phyloP scores from a whole-genome alignment of 192 early-diverging fungal genomes.

The Podila epicladia region DNA sequence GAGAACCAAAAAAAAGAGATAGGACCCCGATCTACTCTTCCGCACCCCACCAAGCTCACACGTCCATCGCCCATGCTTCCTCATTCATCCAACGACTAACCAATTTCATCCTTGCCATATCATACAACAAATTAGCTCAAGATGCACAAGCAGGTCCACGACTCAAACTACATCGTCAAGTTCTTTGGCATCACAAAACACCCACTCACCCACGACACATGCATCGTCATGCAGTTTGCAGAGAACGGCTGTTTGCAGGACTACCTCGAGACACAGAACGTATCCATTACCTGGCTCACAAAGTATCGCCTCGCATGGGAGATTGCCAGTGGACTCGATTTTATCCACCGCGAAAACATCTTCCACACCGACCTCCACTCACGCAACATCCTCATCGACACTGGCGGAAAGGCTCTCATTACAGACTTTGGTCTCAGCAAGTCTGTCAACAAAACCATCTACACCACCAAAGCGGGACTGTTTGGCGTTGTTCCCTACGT shows the following conservation, averaged over 20 bases:
- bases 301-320: constrained; percentile 51
- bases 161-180: constrained; percentile 56
- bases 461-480: constrained; percentile 48
- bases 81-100: too few relatives aligned
- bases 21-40: too few relatives aligned
- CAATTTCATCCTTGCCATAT: not conserved
- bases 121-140: constrained; percentile 22
- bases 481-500: constrained; percentile 55
- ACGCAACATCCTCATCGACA: constrained; percentile 56
- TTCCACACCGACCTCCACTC: constrained; percentile 48
- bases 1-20: too few relatives aligned
- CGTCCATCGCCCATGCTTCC: too few relatives aligned
- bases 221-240: constrained; percentile 57
- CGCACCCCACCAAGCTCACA: too few relatives aligned
- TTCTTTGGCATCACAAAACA: constrained; percentile 55
- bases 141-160: constrained; percentile 55
- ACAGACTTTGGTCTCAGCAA: constrained; percentile 55
- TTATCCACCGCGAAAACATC: constrained; percentile 56
- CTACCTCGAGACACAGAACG: constrained; percentile 48
- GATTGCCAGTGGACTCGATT: constrained; percentile 50
- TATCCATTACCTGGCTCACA: constrained; percentile 47
- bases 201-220: constrained; percentile 50
- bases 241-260: constrained; percentile 54
- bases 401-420: constrained; percentile 50
- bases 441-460: constrained; percentile 46